phyloP scores from a whole-genome alignment of 2,329 filamentous ascomycete genomes.

The Aspergillus jensenii region DNA sequence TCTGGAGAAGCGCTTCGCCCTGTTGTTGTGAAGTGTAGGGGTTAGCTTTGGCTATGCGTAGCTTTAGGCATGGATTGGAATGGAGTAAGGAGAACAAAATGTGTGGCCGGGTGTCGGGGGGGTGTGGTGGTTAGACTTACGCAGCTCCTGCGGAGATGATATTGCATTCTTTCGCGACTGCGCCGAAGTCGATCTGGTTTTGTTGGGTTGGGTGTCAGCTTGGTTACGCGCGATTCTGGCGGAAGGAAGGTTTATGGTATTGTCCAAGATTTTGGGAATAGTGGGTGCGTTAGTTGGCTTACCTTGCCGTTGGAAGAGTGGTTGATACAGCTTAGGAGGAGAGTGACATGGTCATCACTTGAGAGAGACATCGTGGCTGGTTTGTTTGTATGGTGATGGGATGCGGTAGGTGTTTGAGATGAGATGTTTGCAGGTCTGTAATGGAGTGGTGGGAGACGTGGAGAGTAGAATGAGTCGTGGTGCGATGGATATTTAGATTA shows the following conservation, averaged over 20 bases:
- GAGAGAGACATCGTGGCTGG: slow-evolving; percentile 46
- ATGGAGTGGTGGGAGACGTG: neutral
- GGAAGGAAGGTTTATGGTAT: no score
- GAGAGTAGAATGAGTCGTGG: neutral
- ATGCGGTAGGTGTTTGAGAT: neutral
- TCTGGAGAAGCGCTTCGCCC: slow-evolving; percentile 67
- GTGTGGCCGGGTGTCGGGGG: no score
- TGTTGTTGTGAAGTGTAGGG: slow-evolving; percentile 29
- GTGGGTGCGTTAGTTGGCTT: slow-evolving; percentile 18
- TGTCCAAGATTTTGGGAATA: no score
- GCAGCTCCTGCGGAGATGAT: slow-evolving; percentile 68
- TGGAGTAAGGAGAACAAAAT: no score
- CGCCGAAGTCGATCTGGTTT: slow-evolving; percentile 61
- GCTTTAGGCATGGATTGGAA: no score
- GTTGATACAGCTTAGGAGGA: slow-evolving; percentile 66
- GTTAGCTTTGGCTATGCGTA: neutral
- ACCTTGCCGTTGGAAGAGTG: slow-evolving; percentile 62
- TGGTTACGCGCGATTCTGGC: neutral
- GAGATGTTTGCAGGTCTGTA: neutral
- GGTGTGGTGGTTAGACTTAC: slow-evolving; percentile 50
- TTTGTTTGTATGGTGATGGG: neutral
- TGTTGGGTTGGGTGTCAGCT: neutral
- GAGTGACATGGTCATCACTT: slow-evolving; percentile 62
- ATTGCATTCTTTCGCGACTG: slow-evolving; percentile 63
- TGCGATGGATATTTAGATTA: neutral